Evolutionary conservation across 805 yeast genomes (phyloP), one percentile per base, ranked within the genome.

Genomic region (Pichia ethanolica): DNA sequence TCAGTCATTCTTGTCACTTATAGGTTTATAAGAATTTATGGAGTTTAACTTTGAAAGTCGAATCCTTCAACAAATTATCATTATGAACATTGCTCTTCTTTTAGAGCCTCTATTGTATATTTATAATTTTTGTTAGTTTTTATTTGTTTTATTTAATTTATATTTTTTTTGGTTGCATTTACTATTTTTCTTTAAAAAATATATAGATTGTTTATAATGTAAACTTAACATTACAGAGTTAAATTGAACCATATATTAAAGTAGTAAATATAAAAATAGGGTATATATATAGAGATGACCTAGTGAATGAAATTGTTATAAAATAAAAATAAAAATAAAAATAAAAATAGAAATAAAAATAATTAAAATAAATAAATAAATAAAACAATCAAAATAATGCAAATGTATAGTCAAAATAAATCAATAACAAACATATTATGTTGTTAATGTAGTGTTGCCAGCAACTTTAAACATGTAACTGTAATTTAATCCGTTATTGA

Each of bases 1-100:
- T 61, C 46, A 55, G 67, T 26, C 69, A 65, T 47, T 60, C 59
- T 48, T 56, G 57, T 20, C 69, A 64, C 49, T 45, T 48, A 38
- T 55, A 20, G 44, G 13, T 26, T 36, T 44, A 7, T 9, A 12
- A 3, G 13, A 20, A 20, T 20, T 20, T 20, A 20, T 20, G 20
- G 20, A 20, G 20, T 20, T 20, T 20, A 20, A 20, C 3, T 20
- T 20, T 20, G 20, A 20, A 20, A 20, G 20, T 20, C 20, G 20
- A 20, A 20, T 20, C 20, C 3, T 34, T 13, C 36, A 9, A 5
- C 13, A 9, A 8, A 34, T 34, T 34, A 34, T 34, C 36, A 12
- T 34, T 32, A 9, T 8, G 11, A 32, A 11, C 42, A 34, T 43
- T 7, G 14, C 20, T 39, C 33, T 35, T 11, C 13, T 33, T 39